Evolutionary conservation across 805 yeast genomes (phyloP).

Genomic region (Wickerhamomyces sydowiorum): DNA sequence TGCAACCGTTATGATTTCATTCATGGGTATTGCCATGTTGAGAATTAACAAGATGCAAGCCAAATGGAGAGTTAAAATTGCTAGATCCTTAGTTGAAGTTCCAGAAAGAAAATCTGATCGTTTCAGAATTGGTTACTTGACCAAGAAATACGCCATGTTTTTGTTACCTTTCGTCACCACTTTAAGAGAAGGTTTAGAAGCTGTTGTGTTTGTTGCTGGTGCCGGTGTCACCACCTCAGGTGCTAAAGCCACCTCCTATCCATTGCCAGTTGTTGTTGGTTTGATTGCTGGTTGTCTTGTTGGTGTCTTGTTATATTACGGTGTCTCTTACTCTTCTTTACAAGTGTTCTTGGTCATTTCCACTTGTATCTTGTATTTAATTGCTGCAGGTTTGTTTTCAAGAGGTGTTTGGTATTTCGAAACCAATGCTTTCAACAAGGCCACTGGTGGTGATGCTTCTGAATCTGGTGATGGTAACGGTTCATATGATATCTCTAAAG

Average conservation of each 20-base stretch:
- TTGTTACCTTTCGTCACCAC: constrained; percentile 86
- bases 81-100: constrained; percentile 65
- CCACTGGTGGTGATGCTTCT: constrained; percentile 92
- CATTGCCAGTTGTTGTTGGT: constrained; percentile 89
- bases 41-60: constrained; percentile 94
- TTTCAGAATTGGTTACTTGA: constrained; percentile 46
- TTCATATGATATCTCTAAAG: constrained; percentile 70
- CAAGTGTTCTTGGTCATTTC: constrained; percentile 84
- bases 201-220: constrained; percentile 94
- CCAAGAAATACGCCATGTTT: constrained; percentile 82
- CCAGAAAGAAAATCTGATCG: constrained; percentile 46
- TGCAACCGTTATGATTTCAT: constrained; percentile 82
- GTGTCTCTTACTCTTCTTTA: constrained; percentile 78
- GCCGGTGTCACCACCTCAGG: constrained; percentile 64
- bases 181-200: constrained; percentile 95
- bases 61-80: constrained; percentile 95
- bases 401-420: constrained; percentile 92
- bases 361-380: constrained; percentile 82
- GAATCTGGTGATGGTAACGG: constrained; percentile 95
- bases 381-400: constrained; percentile 89
- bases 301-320: constrained; percentile 71
- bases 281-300: constrained; percentile 68
- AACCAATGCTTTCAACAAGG: constrained; percentile 51
- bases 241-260: constrained; percentile 69
- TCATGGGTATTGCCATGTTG: constrained; percentile 96